Conservation (phyloP, 2,329 filamentous ascomycete genomes). For the Fusarium agapanthi region DNA sequence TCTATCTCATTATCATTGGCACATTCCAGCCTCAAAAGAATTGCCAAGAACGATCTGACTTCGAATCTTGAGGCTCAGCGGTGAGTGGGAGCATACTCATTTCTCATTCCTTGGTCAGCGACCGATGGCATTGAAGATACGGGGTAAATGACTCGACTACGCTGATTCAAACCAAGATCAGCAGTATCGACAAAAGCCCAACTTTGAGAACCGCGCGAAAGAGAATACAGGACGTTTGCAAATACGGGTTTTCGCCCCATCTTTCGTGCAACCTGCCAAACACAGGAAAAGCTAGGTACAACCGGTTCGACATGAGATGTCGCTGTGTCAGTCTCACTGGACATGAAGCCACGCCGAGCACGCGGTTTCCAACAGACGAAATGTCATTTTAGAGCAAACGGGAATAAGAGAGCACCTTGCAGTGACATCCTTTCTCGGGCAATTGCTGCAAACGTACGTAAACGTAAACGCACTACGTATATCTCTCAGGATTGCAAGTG, state of each 20-base stretch:
- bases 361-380: not conserved
- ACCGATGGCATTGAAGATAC: not conserved
- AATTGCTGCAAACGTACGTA: not conserved
- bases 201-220: not conserved
- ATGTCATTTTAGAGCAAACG: slow-evolving; percentile 6
- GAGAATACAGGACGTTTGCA: not conserved
- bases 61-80: slow-evolving; percentile 27
- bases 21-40: not conserved
- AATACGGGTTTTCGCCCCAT: slow-evolving; percentile 11
- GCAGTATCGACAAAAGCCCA: not conserved
- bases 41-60: slow-evolving; percentile 19
- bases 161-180: slow-evolving; percentile 18
- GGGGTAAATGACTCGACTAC: slow-evolving; percentile 19
- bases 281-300: slow-evolving; percentile 7
- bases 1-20: slow-evolving; percentile 1
- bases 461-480: not conserved
- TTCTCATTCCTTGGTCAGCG: slow-evolving; percentile 20
- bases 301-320: slow-evolving; percentile 10
- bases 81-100: not conserved
- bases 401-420: not conserved
- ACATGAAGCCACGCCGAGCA: not conserved
- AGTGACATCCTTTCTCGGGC: not conserved
- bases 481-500: not conserved
- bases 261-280: slow-evolving; percentile 32
- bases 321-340: slow-evolving; percentile 29